Evolutionary conservation across 1,284 basidiomycete genomes (phyloP).

Genomic region (Trichosporon coremiiforme): DNA sequence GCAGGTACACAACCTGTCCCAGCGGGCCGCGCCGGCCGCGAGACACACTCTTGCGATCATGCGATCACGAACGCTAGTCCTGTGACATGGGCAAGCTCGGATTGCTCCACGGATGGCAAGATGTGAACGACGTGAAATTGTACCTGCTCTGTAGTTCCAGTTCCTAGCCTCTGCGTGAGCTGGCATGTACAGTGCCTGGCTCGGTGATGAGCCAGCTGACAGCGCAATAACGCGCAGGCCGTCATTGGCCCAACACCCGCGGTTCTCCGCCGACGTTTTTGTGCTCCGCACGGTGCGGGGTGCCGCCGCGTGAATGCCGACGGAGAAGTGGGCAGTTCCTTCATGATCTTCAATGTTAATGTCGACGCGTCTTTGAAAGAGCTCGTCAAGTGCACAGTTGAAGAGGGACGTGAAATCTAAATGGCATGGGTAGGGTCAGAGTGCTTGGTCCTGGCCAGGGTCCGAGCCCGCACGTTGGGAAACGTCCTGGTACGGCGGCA

Average conservation of each 20-base stretch:
- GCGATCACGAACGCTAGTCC: not conserved
- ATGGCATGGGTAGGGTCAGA: constrained; percentile 8
- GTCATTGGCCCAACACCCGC: not conserved
- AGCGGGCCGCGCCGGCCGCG: not conserved
- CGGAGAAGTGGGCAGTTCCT: not conserved
- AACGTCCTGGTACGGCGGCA: not conserved
- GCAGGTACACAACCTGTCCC: not conserved
- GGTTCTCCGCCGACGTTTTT: not conserved
- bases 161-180: not conserved
- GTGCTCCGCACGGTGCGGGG: not conserved
- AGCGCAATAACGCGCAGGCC: not conserved
- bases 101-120: not conserved
- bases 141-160: not conserved
- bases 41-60: not conserved
- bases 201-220: not conserved
- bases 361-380: constrained; percentile 1
- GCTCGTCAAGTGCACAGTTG: not conserved
- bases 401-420: constrained; percentile 13
- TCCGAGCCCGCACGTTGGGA: not conserved
- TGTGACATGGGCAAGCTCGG: not conserved
- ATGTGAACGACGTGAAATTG: constrained; percentile 6
- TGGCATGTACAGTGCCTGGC: not conserved
- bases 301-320: not conserved
- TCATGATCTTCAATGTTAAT: not conserved
- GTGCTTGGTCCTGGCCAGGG: not conserved